These are phyloP conservation scores for Themeda triandra DNA, from an alignment of 176 grass and related monocot species.

Conservation along the genomic window DNA sequence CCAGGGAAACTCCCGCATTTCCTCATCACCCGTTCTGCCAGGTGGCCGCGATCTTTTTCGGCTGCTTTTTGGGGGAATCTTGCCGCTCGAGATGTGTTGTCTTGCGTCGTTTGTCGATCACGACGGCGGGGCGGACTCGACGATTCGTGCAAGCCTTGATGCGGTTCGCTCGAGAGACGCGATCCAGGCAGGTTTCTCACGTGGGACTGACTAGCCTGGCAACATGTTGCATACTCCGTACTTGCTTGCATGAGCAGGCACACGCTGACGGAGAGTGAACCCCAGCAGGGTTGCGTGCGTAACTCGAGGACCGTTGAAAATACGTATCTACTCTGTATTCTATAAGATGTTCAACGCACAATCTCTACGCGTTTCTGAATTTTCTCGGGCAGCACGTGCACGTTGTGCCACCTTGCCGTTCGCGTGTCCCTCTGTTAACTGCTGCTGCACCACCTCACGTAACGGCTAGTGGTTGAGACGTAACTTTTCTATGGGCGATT, in stretches of 20 bases:
- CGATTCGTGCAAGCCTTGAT: neutral
- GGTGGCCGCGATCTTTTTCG: neutral
- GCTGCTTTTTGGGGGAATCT: neutral
- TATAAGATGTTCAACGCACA: neutral
- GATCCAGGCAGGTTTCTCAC: neutral
- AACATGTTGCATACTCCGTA: neutral
- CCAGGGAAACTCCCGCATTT: too few relatives aligned
- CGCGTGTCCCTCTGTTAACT: neutral
- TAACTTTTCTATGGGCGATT: neutral
- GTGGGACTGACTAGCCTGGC: neutral
- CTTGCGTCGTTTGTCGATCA: neutral
- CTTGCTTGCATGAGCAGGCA: neutral
- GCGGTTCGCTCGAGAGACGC: neutral
- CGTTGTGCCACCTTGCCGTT: neutral
- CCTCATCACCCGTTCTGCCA: too few relatives aligned
- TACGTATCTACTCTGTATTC: neutral
- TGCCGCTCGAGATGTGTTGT: neutral
- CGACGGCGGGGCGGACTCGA: neutral
- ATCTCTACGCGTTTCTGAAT: neutral
- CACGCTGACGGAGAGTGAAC: neutral
- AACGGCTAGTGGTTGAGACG: constrained; percentile 38
- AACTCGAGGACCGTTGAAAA: neutral
- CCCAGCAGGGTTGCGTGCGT: too few relatives aligned
- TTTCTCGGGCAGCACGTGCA: neutral
- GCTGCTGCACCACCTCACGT: neutral